Conservation (phyloP, 164 flowering plant genomes). For the Vitis vinifera region ASM3070453v1 NC_081812.1:15121501-15122000, state of each 20-base stretch:
- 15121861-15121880: slow-evolving; percentile 70
- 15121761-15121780: slow-evolving; percentile 73
- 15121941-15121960: slow-evolving; percentile 61
- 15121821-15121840: slow-evolving; percentile 53
- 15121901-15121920: slow-evolving; percentile 56
- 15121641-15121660: slow-evolving; percentile 84
- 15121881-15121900: slow-evolving; percentile 85
- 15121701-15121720: slow-evolving; percentile 39
- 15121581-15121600: slow-evolving; percentile 49
- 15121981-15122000: slow-evolving; percentile 59
- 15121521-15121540: slow-evolving; percentile 59
- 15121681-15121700: slow-evolving; percentile 58
- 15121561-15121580: slow-evolving; percentile 51
- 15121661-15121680: slow-evolving; percentile 62
- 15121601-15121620: slow-evolving; percentile 55
- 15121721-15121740: slow-evolving; percentile 46
- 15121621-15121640: slow-evolving; percentile 81
- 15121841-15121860: slow-evolving; percentile 47
- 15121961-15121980: slow-evolving; percentile 78
- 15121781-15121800: slow-evolving; percentile 67
- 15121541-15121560: slow-evolving; percentile 61
- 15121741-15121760: slow-evolving; percentile 61
- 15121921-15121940: slow-evolving; percentile 66
- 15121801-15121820: slow-evolving; percentile 49
- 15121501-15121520: slow-evolving; percentile 47